Conservation (phyloP, 139 green algal genomes). For the Volvox reticuliferus region DNA sequence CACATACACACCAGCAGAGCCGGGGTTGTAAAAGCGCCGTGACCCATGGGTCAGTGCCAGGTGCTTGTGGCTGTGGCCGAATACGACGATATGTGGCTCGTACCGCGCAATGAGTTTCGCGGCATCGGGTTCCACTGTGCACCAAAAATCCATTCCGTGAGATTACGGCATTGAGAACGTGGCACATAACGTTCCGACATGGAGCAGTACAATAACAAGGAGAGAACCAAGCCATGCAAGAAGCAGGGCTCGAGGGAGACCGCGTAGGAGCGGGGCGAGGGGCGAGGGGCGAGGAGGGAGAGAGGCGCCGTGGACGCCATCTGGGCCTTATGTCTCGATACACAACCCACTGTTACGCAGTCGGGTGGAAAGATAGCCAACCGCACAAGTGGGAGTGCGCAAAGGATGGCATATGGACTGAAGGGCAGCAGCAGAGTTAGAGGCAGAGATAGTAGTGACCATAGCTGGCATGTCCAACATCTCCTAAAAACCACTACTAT, state of each 20-base stretch:
- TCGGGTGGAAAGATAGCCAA: too few relatives aligned
- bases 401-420: too few relatives aligned
- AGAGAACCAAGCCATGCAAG: not conserved
- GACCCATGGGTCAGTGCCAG: not conserved
- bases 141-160: too few relatives aligned
- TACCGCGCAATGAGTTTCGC: conserved; percentile 27
- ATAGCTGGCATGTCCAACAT: too few relatives aligned
- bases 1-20: conserved; percentile 50
- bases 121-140: conserved; percentile 29
- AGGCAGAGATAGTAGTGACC: not conserved
- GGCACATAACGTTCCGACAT: too few relatives aligned
- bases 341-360: too few relatives aligned
- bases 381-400: too few relatives aligned
- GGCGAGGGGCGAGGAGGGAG: not conserved
- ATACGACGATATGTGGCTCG: conserved; percentile 55
- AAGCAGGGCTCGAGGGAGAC: not conserved
- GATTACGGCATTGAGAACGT: too few relatives aligned
- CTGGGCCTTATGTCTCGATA: too few relatives aligned
- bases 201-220: not conserved
- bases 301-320: too few relatives aligned
- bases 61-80: conserved; percentile 61
- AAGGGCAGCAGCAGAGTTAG: too few relatives aligned
- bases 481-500: too few relatives aligned
- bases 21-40: conserved; percentile 53
- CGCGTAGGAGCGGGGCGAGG: not conserved